phyloP scores from a whole-genome alignment of 768 basidiomycete genomes.

The Nidularia pulvinata region DNA sequence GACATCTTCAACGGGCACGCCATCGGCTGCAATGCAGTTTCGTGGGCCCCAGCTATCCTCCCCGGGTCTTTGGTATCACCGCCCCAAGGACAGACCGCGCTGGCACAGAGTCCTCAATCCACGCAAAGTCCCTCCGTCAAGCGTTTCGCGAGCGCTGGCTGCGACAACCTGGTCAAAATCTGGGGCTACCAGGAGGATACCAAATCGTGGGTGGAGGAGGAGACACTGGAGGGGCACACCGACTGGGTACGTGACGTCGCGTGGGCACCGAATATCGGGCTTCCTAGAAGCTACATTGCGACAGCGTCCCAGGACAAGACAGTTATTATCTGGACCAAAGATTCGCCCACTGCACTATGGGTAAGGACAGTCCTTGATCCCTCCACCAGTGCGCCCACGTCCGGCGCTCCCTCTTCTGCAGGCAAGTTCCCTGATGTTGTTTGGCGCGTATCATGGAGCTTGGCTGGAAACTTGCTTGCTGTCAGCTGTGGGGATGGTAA shows the following conservation, averaged over 20 bases:
- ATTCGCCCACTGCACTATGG: slow-evolving; percentile 74
- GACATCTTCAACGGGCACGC: slow-evolving; percentile 96
- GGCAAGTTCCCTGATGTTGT: slow-evolving; percentile 97
- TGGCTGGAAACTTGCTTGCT: slow-evolving; percentile 94
- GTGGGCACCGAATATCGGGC: slow-evolving; percentile 97
- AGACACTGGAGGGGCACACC: slow-evolving; percentile 86
- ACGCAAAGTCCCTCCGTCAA: slow-evolving; percentile 63
- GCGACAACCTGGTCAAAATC: slow-evolving; percentile 93
- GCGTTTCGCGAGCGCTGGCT: slow-evolving; percentile 94
- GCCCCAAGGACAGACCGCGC: slow-evolving; percentile 45
- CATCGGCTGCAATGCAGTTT: slow-evolving; percentile 95
- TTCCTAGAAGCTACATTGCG: slow-evolving; percentile 94
- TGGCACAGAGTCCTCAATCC: slow-evolving; percentile 39
- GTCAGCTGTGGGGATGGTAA: slow-evolving; percentile 98
- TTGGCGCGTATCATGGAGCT: slow-evolving; percentile 99
- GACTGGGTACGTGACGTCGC: slow-evolving; percentile 99
- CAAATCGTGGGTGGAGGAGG: slow-evolving; percentile 91
- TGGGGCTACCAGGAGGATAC: slow-evolving; percentile 90
- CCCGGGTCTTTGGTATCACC: slow-evolving; percentile 85
- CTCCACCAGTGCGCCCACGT: slow-evolving; percentile 45
- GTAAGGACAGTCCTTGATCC: slow-evolving; percentile 81
- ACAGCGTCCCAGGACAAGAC: slow-evolving; percentile 95
- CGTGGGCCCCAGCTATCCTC: slow-evolving; percentile 93
- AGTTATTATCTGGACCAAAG: slow-evolving; percentile 91
- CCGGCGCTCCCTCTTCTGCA: slow-evolving; percentile 40